Percentiles rank a stretch among this genome's conserved stretches.
Conservation (phyloP, 2,329 filamentous ascomycete genomes). For the Diplodia mutila region DNA sequence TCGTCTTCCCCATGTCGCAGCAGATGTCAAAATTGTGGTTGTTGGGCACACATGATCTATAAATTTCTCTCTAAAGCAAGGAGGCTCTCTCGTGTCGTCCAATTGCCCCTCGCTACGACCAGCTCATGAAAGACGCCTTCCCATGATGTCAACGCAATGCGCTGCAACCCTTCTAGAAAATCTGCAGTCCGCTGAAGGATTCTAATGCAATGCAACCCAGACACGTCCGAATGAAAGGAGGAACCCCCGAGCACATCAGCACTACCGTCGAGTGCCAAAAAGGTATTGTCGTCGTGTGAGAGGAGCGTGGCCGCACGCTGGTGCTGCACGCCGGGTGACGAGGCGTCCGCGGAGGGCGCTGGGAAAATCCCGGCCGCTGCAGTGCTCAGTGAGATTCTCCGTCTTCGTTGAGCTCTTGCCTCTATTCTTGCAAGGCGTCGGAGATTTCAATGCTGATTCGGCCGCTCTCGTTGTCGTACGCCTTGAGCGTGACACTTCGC, state of each 20-base stretch:
- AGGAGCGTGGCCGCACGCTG: background rate
- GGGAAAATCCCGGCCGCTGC: background rate
- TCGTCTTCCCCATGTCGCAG: background rate
- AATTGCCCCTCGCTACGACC: constrained; percentile 20
- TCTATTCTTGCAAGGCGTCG: constrained; percentile 56
- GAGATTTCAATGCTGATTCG: constrained; percentile 69
- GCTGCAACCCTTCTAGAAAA: constrained; percentile 41
- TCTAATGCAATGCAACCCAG: constrained; percentile 42
- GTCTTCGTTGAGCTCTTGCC: constrained; percentile 21
- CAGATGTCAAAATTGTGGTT: background rate
- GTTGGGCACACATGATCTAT: constrained; percentile 22
- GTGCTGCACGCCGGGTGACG: constrained; percentile 18
- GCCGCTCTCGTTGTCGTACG: constrained; percentile 59
- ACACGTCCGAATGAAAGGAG: background rate
- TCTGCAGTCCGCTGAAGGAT: constrained; percentile 16
- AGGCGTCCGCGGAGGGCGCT: background rate
- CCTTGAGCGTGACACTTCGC: constrained; percentile 67
- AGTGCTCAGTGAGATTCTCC: constrained; percentile 14
- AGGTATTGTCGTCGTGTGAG: constrained; percentile 9
- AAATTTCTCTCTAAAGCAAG: constrained; percentile 20
- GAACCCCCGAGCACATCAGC: constrained; percentile 10
- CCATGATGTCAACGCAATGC: constrained; percentile 31
- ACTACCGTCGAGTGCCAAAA: background rate
- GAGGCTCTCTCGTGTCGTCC: constrained; percentile 8
- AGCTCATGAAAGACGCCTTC: constrained; percentile 2